These are phyloP conservation scores for Goniomonas avonlea DNA, from an alignment of 78 protist species.

Conservation along the genomic window DNA sequence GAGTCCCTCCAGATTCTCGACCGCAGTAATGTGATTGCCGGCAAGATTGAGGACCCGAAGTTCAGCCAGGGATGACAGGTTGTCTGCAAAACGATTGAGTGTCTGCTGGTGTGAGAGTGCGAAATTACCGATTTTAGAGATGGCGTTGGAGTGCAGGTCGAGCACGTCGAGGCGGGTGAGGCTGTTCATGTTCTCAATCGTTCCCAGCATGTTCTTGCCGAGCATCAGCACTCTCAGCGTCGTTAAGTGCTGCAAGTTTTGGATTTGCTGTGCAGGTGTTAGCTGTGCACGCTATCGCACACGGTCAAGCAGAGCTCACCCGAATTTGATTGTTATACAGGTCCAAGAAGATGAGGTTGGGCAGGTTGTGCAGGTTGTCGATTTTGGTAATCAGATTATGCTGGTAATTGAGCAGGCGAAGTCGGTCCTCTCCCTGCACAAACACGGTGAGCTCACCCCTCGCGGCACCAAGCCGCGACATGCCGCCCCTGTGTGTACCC, in stretches of 20 bases:
- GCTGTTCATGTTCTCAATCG: conserved; percentile 12
- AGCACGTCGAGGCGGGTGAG: conserved; percentile 53
- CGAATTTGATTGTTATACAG: conserved; percentile 41
- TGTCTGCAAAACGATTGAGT: not conserved
- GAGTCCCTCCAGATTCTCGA: conserved; percentile 14
- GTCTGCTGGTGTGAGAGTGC: too few species aligned
- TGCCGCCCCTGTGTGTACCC: too few species aligned
- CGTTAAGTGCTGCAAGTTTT: conserved; percentile 36
- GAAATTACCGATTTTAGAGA: conserved; percentile 1
- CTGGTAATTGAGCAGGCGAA: conserved; percentile 52
- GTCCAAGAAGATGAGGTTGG: conserved; percentile 55
- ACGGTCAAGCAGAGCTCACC: not conserved
- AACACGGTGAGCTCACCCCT: conserved; percentile 22
- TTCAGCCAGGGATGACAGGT: conserved; percentile 8
- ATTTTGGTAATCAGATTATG: conserved; percentile 34
- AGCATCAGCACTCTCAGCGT: conserved; percentile 58
- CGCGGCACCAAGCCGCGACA: not conserved
- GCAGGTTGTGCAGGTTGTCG: conserved; percentile 20
- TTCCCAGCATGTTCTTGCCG: conserved; percentile 41
- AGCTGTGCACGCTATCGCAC: too few species aligned
- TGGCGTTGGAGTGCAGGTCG: conserved; percentile 53
- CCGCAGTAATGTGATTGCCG: conserved; percentile 26
- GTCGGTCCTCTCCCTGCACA: conserved; percentile 43
- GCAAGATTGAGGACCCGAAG: conserved; percentile 59
- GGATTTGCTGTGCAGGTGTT: not conserved